Conservation (phyloP, 768 basidiomycete genomes). For the Rhodotorula toruloides region DNA sequence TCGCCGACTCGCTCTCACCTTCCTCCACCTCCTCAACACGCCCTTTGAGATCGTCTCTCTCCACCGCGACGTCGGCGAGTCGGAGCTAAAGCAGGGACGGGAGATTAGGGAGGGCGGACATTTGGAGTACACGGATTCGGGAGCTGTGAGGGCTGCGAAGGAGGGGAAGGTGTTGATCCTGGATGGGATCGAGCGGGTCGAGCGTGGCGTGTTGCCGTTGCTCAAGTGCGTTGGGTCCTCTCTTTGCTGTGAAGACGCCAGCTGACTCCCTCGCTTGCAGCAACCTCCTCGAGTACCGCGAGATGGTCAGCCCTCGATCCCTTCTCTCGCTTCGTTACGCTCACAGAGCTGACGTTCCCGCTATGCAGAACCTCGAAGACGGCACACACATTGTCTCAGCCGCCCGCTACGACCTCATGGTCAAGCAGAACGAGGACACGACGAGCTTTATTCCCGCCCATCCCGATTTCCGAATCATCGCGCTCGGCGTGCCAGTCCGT, state of each 20-base stretch:
- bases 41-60: conserved; percentile 30
- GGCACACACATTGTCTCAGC: conserved; percentile 33
- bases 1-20: conserved; percentile 29
- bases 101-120: conserved; percentile 24
- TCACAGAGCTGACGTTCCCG: not conserved
- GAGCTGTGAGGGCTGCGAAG: conserved; percentile 23
- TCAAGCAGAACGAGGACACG: conserved; percentile 15
- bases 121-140: conserved; percentile 19
- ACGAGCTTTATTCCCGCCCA: conserved; percentile 16
- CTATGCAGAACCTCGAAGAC: conserved; percentile 25
- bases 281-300: conserved; percentile 35
- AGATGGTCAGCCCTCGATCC: conserved; percentile 11
- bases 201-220: conserved; percentile 30
- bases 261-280: conserved; percentile 6
- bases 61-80: conserved; percentile 29
- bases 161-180: conserved; percentile 22
- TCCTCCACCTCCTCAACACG: conserved; percentile 22
- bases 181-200: conserved; percentile 34
- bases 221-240: conserved; percentile 8
- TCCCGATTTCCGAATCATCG: conserved; percentile 28
- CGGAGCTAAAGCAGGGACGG: conserved; percentile 29
- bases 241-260: conserved; percentile 3
- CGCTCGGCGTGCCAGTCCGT: conserved; percentile 32
- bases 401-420: conserved; percentile 26
- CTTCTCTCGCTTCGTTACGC: not conserved